Conservation (phyloP, 148 eudicot species). For the Cornus controversa region DNA sequence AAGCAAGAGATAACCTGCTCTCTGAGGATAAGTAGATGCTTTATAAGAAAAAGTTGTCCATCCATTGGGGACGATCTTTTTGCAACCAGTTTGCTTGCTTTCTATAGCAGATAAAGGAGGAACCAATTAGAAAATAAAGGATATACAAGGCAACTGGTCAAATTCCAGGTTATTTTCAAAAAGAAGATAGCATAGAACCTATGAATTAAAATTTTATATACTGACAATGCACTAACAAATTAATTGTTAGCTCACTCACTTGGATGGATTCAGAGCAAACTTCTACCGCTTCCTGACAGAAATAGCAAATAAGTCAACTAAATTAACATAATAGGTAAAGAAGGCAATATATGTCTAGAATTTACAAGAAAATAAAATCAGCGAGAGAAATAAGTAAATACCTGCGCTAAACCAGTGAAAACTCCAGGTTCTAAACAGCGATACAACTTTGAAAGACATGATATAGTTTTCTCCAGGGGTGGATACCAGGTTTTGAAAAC, state of each 20-base stretch:
- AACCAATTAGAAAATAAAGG: constrained; percentile 9
- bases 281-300: constrained; percentile 93
- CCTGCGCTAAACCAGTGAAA: constrained; percentile 99
- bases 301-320: constrained; percentile 17
- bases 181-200: not conserved
- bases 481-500: constrained; percentile 82
- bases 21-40: constrained; percentile 91
- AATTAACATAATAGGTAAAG: constrained; percentile 9
- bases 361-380: not conserved
- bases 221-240: not conserved
- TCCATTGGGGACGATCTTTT: constrained; percentile 86
- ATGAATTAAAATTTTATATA: not conserved
- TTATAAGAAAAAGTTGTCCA: constrained; percentile 90
- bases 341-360: not conserved
- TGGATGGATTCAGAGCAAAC: constrained; percentile 86
- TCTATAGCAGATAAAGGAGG: constrained; percentile 39
- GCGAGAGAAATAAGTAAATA: constrained; percentile 19
- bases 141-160: not conserved
- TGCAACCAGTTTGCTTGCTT: constrained; percentile 83
- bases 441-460: constrained; percentile 83
- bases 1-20: constrained; percentile 63
- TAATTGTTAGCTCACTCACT: constrained; percentile 44
- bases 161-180: not conserved
- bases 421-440: constrained; percentile 80
- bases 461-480: constrained; percentile 87